Percentiles rank a stretch among this genome's conserved stretches.
Conservation (phyloP, 2,329 filamentous ascomycete genomes). For the Fusarium sp. region DNA sequence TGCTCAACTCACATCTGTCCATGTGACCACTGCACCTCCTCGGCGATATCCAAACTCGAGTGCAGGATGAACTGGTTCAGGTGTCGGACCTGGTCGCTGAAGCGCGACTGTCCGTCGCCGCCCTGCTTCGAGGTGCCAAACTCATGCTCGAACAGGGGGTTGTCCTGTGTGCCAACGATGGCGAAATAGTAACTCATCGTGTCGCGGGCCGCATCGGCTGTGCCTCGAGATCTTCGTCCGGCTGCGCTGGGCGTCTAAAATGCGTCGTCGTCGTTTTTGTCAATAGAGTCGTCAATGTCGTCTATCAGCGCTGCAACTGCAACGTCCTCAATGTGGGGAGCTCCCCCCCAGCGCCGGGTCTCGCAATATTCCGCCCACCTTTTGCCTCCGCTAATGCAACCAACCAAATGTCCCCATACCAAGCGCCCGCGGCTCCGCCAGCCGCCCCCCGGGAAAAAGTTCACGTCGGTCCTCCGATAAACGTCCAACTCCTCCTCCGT, state of each 20-base stretch:
- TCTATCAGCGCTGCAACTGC: not conserved
- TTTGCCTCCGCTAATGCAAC: conserved; percentile 12
- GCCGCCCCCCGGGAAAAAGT: conserved; percentile 40
- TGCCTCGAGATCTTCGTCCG: not conserved
- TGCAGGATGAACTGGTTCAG: conserved; percentile 99
- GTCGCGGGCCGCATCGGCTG: conserved; percentile 45
- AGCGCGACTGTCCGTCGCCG: conserved; percentile 91
- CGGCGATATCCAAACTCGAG: conserved; percentile 91
- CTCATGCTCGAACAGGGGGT: conserved; percentile 95
- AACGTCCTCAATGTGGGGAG: conserved; percentile 5
- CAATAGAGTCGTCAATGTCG: conserved; percentile 8
- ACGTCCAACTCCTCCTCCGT: conserved; percentile 21
- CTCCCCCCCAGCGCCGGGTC: conserved; percentile 28
- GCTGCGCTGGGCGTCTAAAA: not conserved
- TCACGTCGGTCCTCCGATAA: conserved; percentile 31
- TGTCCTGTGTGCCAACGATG: conserved; percentile 95
- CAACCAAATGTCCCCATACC: conserved; percentile 22
- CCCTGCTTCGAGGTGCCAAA: conserved; percentile 97
- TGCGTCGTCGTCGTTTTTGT: not conserved
- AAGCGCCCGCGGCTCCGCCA: conserved; percentile 27
- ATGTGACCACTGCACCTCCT: conserved; percentile 94
- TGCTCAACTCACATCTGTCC: conserved; percentile 80
- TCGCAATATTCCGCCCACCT: conserved; percentile 45
- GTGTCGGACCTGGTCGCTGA: conserved; percentile 87
- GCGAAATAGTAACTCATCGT: conserved; percentile 98